Base-by-base conservation (phyloP, 140 eudicot genomes). In the Senecio squalidus region DNA sequence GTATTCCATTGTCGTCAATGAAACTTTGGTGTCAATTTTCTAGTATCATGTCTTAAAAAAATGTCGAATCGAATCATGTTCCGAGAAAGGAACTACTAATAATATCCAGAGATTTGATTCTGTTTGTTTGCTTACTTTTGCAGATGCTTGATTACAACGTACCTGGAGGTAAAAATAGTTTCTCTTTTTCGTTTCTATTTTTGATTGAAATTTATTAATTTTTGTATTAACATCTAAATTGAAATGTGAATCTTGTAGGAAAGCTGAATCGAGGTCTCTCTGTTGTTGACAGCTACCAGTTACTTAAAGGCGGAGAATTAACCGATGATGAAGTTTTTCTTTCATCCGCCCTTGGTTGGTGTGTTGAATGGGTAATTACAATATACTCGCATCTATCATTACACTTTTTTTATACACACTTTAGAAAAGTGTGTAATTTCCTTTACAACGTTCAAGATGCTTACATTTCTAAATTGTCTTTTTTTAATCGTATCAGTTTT, bases 131-230 rank as follows among this genome's bases (percentile, higher is more conserved):
- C 25, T 20, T 52, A n/a, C 58, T 57, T 76, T 62, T 73, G 62
- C 84, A 89, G 97, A 89, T 89, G 97, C 82, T 89, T 75, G 97
- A 89, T 76, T 85, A 89, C 85, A 89, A 89, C 64, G 95, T 89
- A 40, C 93, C 86, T 67, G 95, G 95, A 82, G 97, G 97, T 89
- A 47, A 70, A 17, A 65, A 46, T 21, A 28, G 25, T 27, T 51
- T 4, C 55, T n/a, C 43, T 16, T 52, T n/a, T 41, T 40, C n/a
- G n/a, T 26, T 62, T 28, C 18, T 6, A 52, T 56, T 21, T 52
- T 44, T n/a, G 41, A 34, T 55, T 36, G 58, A 53, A 3, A 43
- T 28, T 48, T 34, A 28, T 25, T 55, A n/a, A n/a, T 8, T 51
- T 30, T 16, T 56, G 28, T 28, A 71, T 33, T 51, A 41, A 62